These are phyloP conservation scores for Agaricus blazei DNA, from an alignment of 768 basidiomycete species.

Conservation along the genomic window DNA sequence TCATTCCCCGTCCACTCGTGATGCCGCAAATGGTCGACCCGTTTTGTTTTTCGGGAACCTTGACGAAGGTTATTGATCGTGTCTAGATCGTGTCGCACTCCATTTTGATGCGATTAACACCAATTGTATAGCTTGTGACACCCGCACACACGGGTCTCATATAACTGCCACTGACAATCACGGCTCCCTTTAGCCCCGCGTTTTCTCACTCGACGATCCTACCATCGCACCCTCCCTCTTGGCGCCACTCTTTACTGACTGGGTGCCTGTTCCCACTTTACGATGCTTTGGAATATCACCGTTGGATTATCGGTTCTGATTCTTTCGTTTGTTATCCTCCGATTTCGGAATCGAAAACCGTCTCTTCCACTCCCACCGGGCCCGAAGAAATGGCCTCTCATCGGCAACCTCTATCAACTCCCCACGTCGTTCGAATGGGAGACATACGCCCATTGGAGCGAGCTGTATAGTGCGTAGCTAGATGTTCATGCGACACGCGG, in stretches of 20 bases:
- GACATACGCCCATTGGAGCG: conserved; percentile 33
- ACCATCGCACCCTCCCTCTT: not conserved
- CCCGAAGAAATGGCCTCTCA: conserved; percentile 30
- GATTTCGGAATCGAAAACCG: not conserved
- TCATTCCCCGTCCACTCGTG: not conserved
- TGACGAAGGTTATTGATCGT: not conserved
- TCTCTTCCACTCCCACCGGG: conserved; percentile 34
- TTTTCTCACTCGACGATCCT: not conserved
- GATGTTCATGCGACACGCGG: not conserved
- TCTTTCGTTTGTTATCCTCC: not conserved
- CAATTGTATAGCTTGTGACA: not conserved
- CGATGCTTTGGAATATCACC: not conserved
- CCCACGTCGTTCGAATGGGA: conserved; percentile 31
- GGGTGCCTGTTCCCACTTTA: not conserved
- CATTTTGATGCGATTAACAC: conserved; percentile 6
- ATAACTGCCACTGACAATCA: not conserved
- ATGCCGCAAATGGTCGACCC: not conserved
- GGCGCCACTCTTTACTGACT: not conserved
- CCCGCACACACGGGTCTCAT: not conserved
- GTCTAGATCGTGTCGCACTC: not conserved
- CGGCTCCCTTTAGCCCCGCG: not conserved
- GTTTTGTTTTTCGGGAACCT: not conserved
- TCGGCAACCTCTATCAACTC: conserved; percentile 36
- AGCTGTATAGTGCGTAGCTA: conserved; percentile 25
- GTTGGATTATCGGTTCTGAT: not conserved